Base-by-base conservation (phyloP, 768 basidiomycete genomes). In the Agrocybe pediades region DNA sequence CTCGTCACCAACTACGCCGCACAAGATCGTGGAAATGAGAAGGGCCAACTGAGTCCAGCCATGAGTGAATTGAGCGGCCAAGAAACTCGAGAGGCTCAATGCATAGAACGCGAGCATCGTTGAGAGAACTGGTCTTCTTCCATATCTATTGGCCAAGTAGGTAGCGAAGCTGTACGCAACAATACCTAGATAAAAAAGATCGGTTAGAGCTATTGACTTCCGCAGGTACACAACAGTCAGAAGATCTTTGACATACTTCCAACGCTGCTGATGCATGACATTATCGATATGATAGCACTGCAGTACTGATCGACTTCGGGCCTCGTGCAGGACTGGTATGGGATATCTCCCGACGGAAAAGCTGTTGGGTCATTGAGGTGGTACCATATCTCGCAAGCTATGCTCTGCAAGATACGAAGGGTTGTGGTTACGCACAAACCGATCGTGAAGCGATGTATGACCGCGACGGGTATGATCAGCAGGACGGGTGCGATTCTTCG, bases 381-480 rank as follows among this genome's bases (percentile, higher is more conserved):
- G 23, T 49, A 54, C 56, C 56, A 57, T 19, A 57, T 9, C 29
- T 46, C 42, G 30, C 56, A 57, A 27, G 56, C 47, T 20, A 39
- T 42, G 2, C 15, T 41, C 26, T 57, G 52, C 21, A 49, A 15
- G 48, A 57, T 29, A 17, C 41, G 41, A 29, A 53, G 25, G 27
- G 19, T 49, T n/a, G 56, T 53, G 6, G 56, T 57, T 0, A 44
- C 30, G 17, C 43, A 17, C 16, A 57, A 24, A 19, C 48, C 40
- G 7, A 43, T 26, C 2, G 56, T 48, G 9, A 57, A 45, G 19
- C 56, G 56, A 43, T 43, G 53, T n/a, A 57, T 23, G 16, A 57
- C 21, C 9, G 48, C 48, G 26, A 57, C 49, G 2, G 47, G 43
- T 25, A 49, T 50, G 36, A 57, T 54, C 33, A 57, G 42, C n/a